Percentiles rank a stretch among this genome's conserved stretches.
These are phyloP conservation scores for Umbilicaria muhlenbergii DNA, from an alignment of 495 filamentous ascomycete genomes.

Conservation along the genomic window DNA sequence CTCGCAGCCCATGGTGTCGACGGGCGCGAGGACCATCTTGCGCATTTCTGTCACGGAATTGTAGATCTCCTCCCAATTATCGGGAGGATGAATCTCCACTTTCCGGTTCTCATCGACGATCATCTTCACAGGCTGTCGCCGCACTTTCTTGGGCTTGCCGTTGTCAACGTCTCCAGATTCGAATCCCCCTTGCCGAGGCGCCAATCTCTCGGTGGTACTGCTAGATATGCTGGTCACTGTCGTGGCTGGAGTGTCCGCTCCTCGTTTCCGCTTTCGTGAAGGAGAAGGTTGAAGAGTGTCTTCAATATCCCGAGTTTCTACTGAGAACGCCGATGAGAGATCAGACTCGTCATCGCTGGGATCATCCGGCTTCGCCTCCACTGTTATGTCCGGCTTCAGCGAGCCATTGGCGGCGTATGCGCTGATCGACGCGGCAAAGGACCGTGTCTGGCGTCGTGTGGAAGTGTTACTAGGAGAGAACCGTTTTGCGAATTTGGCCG, in stretches of 20 bases:
- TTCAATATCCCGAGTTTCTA: conserved; percentile 39
- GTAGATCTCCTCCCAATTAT: conserved; percentile 79
- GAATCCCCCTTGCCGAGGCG: conserved; percentile 7
- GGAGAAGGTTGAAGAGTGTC: conserved; percentile 32
- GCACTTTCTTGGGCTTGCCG: conserved; percentile 23
- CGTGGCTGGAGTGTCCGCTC: conserved; percentile 7
- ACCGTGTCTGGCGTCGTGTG: conserved; percentile 20
- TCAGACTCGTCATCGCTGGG: conserved; percentile 20
- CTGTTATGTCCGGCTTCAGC: conserved; percentile 8
- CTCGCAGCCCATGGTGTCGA: conserved; percentile 97
- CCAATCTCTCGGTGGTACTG: conserved; percentile 6
- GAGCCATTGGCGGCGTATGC: conserved; percentile 7
- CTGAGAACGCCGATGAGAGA: conserved; percentile 25
- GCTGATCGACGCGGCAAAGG: conserved; percentile 14
- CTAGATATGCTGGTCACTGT: conserved; percentile 13
- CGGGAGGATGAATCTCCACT: conserved; percentile 46
- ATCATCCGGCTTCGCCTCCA: conserved; percentile 13
- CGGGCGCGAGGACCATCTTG: conserved; percentile 59
- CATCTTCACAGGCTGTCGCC: conserved; percentile 49
- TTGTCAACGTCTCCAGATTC: conserved; percentile 13
- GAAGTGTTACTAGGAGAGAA: conserved; percentile 24
- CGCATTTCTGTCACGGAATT: conserved; percentile 65
- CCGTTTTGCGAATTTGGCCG: conserved; percentile 33
- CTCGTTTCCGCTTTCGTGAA: conserved; percentile 37
- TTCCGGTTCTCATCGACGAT: conserved; percentile 39